Percentiles rank a stretch among this genome's conserved stretches.
Evolutionary conservation across 192 early-diverging fungal species (phyloP).

Genomic region (Lobosporangium transversale): DNA sequence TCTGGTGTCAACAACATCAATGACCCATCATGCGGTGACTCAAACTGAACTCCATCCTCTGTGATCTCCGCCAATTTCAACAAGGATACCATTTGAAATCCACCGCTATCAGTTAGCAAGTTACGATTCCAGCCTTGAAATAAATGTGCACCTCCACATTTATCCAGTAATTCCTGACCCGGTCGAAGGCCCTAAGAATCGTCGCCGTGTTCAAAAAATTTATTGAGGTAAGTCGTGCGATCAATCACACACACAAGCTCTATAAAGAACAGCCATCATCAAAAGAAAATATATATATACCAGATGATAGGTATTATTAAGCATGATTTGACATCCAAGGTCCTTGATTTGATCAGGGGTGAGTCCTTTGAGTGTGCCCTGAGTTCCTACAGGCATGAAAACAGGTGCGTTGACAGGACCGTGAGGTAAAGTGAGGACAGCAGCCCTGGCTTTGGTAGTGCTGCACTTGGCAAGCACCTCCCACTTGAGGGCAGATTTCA

Average conservation of each 20-base stretch:
- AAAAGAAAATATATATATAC: too few relatives aligned
- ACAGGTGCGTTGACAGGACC: conserved; percentile 83
- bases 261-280: too few relatives aligned
- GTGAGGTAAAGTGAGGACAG: conserved; percentile 82
- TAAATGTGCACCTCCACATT: conserved; percentile 77
- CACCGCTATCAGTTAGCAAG: conserved; percentile 83
- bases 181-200: conserved; percentile 65
- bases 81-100: conserved; percentile 93
- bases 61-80: conserved; percentile 85
- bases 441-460: conserved; percentile 82
- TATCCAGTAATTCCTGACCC: conserved; percentile 79
- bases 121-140: conserved; percentile 87
- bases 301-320: conserved; percentile 90
- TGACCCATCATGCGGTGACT: conserved; percentile 84
- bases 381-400: conserved; percentile 92
- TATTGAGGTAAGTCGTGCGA: background rate
- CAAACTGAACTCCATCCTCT: conserved; percentile 87
- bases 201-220: background rate
- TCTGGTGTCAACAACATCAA: conserved; percentile 87
- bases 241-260: too few relatives aligned
- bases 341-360: conserved; percentile 78
- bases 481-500: conserved; percentile 79
- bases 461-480: conserved; percentile 79
- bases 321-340: conserved; percentile 83
- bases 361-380: conserved; percentile 86